Base-by-base conservation (phyloP, 2,329 filamentous ascomycete species). In the Thielaviopsis populi region DNA sequence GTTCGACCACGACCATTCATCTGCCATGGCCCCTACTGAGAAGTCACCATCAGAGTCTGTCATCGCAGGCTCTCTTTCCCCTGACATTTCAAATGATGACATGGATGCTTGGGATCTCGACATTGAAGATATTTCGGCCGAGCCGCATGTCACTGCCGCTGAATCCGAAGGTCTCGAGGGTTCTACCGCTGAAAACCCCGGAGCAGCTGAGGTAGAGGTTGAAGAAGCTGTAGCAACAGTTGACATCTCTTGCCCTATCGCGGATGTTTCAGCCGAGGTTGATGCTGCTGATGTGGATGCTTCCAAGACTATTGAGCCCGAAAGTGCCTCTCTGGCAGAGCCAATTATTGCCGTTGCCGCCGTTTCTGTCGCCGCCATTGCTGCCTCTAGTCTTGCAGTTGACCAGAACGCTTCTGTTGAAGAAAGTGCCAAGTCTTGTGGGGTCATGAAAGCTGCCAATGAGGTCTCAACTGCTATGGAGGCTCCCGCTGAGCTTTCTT, bases 71-170 rank as follows among this genome's bases (percentile, higher is more conserved):
- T 58, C 63, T 10, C 63, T 59, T 27, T n/a, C 56, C n/a, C 17
- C 59, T 24, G 63, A 65, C 19, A 33, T 62, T 19, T 65, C 59
- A 10, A 61, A 61, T 30, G 40, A 65, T 11, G 63, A 61, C 30
- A 56, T 65, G n/a, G 63, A 65, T 46, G 61, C 64, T 24, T 61
- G 54, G 61, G 64, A 42, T 15, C 61, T 66, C 10, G 56, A 61
- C 11, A 41, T 56, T 42, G 46, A 60, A 2, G 56, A 61, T 22
- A 10, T 40, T 4, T 22, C 46, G 15, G 13, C 50, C 24, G 59
- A 48, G 19, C 41, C 48, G 17, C 33, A 58, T 17, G 6, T 48
- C 19, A n/a, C 27, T 58, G 40, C 30, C 41, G 17, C 53, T 3
- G 24, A 10, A 7, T 19, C 53, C 27, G 50, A 59, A n/a, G 19